Evolutionary conservation across 768 basidiomycete genomes (phyloP), one percentile per base, ranked within the genome.

Genomic region (Russula olivacea): DNA sequence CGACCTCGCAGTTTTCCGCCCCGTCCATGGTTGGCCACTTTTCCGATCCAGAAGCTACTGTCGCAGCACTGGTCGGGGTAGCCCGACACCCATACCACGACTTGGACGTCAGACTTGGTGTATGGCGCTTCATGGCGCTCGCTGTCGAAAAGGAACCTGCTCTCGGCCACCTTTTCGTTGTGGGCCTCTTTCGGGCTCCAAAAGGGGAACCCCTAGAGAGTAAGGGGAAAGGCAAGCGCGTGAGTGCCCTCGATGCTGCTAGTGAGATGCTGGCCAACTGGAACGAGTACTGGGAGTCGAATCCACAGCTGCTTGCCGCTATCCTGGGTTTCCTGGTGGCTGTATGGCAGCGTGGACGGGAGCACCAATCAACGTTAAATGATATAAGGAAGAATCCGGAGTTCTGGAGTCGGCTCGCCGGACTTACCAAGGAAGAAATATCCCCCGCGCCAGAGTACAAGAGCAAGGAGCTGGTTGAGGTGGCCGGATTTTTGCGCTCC

Each of bases 91-190:
- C 91, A 0, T 91, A 89, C 66, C 88, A 92, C 34, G 91, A 93
- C 48, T 77, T 86, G 21, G 70, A 79, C 9, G 79, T 91, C 36
- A 85, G 89, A 21, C 86, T 81, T 55, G 82, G 88, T 0, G 83
- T 91, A 6, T 98, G 95, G 94, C 82, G 81, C 65, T 88, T 96
- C 66, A 85, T 96, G 43, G 76, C 89, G 0, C 78, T 91, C 19
- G 87, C 90, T 1, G 84, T 95, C 15, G 86, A 91, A 68, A 88
- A 87, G 64, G 93, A 94, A 71, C 93, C 95, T 0, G 92, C 94
- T 0, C 77, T 96, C 5, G 86, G 89, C 2, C 80, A 84, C 58
- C 77, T 97, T 30, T 86, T 94, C 62, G 86, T 94, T 36, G 80
- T 84, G 0, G 93, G 92, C 3, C 81, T 83, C 47, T 87, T 91